Base-by-base conservation (phyloP, 176 grass and related monocot genomes). In the Oryza nivara region DNA sequence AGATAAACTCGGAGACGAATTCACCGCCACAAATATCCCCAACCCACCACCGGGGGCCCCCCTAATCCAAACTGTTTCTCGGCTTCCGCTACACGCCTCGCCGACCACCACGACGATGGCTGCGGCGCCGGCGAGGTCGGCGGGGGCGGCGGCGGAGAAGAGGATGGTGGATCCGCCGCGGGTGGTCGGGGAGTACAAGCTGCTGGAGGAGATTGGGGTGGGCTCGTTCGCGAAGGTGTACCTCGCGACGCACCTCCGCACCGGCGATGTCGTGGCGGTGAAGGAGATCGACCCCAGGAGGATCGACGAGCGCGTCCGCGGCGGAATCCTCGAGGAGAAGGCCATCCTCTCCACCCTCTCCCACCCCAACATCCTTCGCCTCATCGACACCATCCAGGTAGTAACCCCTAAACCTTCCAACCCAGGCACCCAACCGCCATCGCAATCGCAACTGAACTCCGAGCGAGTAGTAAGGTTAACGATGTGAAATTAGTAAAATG, bases 281-380 rank as follows among this genome's bases (percentile, higher is more conserved):
- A 95, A 95, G 88, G 93, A 83, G 83, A 92, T 95, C 85, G 90
- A 90, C 64, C 84, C 78, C 76, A 56, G 51, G 10, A 70, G 78
- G 26, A 63, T 92, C 34, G 83, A 88, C 41, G 75, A 78, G 71
- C 75, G 68, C 75, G 83, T 86, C 43, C 79, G 88, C 77, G 86
- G 85, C 15, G 80, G 83, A 28, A 85, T 92, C 67, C 80, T 90
- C n/a, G 79, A 90, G 85, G 90, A 95, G 86, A 88, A 85, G 71
- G 46, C 45, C 41, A 88, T 95, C 75, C 93, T 92, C 23, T 72
- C 40, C 72, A 72, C 71, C 76, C 67, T 95, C 80, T 88, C 77
- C 23, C 93, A 90, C 77, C 86, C 90, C 83, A 92, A 95, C 80
- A 87, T 95, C 88, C 85, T 92, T 71, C 90, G 86, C 68, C 76